A percentile compares a stretch with the other conserved stretches of the same genome.
These are phyloP conservation scores for Auriculariales sp. DNA, from an alignment of 768 basidiomycete genomes.

Conservation along the genomic window DNA sequence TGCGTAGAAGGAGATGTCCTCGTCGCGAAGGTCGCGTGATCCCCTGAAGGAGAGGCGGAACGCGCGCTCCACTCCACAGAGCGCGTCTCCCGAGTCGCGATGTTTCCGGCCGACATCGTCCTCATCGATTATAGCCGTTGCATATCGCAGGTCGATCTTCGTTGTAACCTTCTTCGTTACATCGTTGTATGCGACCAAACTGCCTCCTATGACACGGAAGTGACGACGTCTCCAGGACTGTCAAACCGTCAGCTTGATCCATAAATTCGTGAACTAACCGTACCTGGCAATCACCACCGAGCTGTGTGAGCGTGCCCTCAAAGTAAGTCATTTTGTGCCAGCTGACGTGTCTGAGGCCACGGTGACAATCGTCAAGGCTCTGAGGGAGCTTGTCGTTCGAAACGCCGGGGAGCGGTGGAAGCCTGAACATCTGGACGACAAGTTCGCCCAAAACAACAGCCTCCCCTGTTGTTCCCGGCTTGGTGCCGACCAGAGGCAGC, in stretches of 20 bases:
- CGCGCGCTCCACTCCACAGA: slow-evolving; percentile 63
- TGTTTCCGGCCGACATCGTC: slow-evolving; percentile 37
- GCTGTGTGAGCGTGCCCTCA: slow-evolving; percentile 85
- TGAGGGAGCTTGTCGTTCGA: slow-evolving; percentile 67
- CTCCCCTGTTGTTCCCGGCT: slow-evolving; percentile 24
- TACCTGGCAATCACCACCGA: slow-evolving; percentile 87
- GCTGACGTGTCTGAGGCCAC: slow-evolving; percentile 74
- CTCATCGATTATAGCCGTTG: slow-evolving; percentile 61
- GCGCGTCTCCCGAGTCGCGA: slow-evolving; percentile 43
- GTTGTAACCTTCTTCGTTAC: slow-evolving; percentile 81
- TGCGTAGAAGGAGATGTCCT: slow-evolving; percentile 81
- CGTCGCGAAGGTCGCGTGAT: too few species aligned
- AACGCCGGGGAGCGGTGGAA: slow-evolving; percentile 80
- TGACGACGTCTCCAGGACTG: slow-evolving; percentile 76
- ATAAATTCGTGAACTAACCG: slow-evolving; percentile 35
- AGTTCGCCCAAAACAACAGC: slow-evolving; percentile 69
- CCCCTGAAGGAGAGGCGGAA: slow-evolving; percentile 79
- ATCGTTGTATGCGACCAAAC: slow-evolving; percentile 81
- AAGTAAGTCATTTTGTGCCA: slow-evolving; percentile 95
- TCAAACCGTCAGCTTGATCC: too few species aligned
- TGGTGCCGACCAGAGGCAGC: slow-evolving; percentile 69
- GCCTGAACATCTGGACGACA: slow-evolving; percentile 76
- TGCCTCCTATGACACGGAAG: slow-evolving; percentile 73
- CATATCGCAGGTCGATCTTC: slow-evolving; percentile 84
- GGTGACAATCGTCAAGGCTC: slow-evolving; percentile 82